Evolutionary conservation across 306 rosid species (phyloP).

Genomic region (Dicorynia guianensis): DNA sequence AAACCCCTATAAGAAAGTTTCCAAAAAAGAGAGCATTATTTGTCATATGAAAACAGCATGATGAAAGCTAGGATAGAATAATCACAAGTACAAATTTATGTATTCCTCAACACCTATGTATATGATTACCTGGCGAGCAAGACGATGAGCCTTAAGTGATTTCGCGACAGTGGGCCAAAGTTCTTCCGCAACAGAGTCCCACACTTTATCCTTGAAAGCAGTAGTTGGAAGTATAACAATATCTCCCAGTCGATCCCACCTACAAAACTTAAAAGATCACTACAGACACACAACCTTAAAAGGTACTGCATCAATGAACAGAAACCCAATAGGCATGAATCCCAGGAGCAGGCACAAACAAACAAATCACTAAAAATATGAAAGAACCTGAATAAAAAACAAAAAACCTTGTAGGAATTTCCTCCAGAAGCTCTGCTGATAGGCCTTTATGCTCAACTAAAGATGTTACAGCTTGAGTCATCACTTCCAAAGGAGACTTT

Average conservation of each 20-base stretch:
- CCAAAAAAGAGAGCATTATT: background rate
- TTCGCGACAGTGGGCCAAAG: slow-evolving; percentile 81
- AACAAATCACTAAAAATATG: slow-evolving; percentile 35
- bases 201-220: slow-evolving; percentile 72
- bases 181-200: slow-evolving; percentile 74
- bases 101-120: slow-evolving; percentile 7
- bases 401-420: slow-evolving; percentile 81
- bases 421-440: slow-evolving; percentile 69
- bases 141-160: slow-evolving; percentile 75
- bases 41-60: background rate
- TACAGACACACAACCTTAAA: slow-evolving; percentile 31
- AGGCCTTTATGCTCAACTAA: slow-evolving; percentile 70
- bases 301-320: slow-evolving; percentile 30
- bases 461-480: slow-evolving; percentile 70
- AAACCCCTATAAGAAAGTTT: slow-evolving; percentile 2
- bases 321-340: slow-evolving; percentile 31
- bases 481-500: slow-evolving; percentile 72
- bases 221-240: slow-evolving; percentile 76
- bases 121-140: slow-evolving; percentile 81
- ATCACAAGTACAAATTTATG: slow-evolving; percentile 13
- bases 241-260: slow-evolving; percentile 92
- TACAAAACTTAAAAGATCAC: slow-evolving; percentile 46
- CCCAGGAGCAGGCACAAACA: slow-evolving; percentile 17
- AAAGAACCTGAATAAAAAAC: slow-evolving; percentile 36
- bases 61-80: slow-evolving; percentile 23